A percentile compares a stretch with the other conserved stretches of the same genome.
Conservation (phyloP, 2,329 filamentous ascomycete species). For the Alternaria longipes region DNA sequence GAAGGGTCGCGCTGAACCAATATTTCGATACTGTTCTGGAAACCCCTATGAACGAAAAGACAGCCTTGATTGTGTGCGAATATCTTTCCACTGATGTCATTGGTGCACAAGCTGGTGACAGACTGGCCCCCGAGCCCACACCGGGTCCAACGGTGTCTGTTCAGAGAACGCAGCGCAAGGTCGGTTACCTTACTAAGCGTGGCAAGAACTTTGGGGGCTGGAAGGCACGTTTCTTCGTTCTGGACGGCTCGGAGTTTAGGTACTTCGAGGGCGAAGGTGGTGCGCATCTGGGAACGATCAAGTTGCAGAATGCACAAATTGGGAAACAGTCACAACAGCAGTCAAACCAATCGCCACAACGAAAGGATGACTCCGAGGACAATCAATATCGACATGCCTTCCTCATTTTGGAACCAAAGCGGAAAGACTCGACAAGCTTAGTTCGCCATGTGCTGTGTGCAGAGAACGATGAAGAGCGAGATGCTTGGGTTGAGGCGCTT, state of each 20-base stretch:
- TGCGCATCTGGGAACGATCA: slow-evolving; percentile 91
- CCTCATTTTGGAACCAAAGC: slow-evolving; percentile 92
- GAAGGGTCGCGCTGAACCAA: slow-evolving; percentile 78
- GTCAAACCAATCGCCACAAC: slow-evolving; percentile 67
- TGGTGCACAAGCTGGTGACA: slow-evolving; percentile 63
- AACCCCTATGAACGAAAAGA: slow-evolving; percentile 78
- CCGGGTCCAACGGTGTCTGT: slow-evolving; percentile 55
- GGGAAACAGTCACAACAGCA: slow-evolving; percentile 83
- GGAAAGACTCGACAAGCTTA: slow-evolving; percentile 87
- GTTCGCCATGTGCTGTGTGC: slow-evolving; percentile 95
- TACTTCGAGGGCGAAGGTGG: slow-evolving; percentile 95
- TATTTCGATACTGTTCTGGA: slow-evolving; percentile 90
- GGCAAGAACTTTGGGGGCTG: slow-evolving; percentile 99
- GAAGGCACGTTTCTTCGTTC: slow-evolving; percentile 83
- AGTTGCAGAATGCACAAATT: slow-evolving; percentile 88
- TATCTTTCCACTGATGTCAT: slow-evolving; percentile 79
- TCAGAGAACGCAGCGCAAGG: slow-evolving; percentile 70
- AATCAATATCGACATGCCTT: slow-evolving; percentile 98
- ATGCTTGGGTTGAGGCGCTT: slow-evolving; percentile 91
- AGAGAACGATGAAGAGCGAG: slow-evolving; percentile 90
- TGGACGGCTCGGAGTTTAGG: slow-evolving; percentile 76
- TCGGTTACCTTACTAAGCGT: slow-evolving; percentile 92
- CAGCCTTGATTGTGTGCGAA: slow-evolving; percentile 82
- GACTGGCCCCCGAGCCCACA: slow-evolving; percentile 65
- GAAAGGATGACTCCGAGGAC: slow-evolving; percentile 77